Base-by-base conservation (phyloP, 1,284 basidiomycete species). In the Malassezia brasiliensis region DNA sequence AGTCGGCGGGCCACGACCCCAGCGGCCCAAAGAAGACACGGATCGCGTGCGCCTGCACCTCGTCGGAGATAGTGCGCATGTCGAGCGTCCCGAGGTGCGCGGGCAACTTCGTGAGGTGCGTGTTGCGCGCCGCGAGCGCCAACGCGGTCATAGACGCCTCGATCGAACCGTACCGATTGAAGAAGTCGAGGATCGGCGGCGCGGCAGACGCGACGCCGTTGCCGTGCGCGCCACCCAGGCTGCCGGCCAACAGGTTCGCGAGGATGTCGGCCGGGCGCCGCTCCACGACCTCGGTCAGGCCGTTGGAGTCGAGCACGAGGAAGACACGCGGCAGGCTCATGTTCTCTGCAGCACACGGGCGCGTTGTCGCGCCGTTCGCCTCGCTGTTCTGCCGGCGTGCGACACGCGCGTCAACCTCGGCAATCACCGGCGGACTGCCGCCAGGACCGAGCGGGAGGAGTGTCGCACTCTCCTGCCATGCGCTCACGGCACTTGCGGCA, bases 141-240 rank as follows among this genome's bases (percentile, higher is more conserved):
- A 94, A 79, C n/a, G 90, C 82, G 84, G 93, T 91, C 12, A 88
- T 85, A 68, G 88, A 91, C 1, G 87, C 86, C 70, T 94, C 67
- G 46, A 67, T 63, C 8, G 64, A 63, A 34, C 65, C 70, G 30
- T 59, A 69, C 14, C 60, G 57, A 37, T 61, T 65, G 47, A 73
- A 72, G 50, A 68, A 72, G 45, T 73, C 67, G 53, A 68, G 63
- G 42, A 74, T 61, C 15, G 57, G 46, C 20, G 52, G 55, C 39
- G 61, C 63, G 5, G 69, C 56, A 9, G 66, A 62, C 50, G 66
- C 64, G 47, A 62, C 60, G 10, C 59, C 56, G 9, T 52, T 57
- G 19, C 64, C 62, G 0, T 63, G 62, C 44, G 78, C 76, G 53
- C 62, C 59, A 6, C 56, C 55, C 12, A 53, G 54, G 31, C 65